Evolutionary conservation across 768 basidiomycete genomes (phyloP), one percentile per base, ranked within the genome.

Genomic region (Auriscalpium microsporum): DNA sequence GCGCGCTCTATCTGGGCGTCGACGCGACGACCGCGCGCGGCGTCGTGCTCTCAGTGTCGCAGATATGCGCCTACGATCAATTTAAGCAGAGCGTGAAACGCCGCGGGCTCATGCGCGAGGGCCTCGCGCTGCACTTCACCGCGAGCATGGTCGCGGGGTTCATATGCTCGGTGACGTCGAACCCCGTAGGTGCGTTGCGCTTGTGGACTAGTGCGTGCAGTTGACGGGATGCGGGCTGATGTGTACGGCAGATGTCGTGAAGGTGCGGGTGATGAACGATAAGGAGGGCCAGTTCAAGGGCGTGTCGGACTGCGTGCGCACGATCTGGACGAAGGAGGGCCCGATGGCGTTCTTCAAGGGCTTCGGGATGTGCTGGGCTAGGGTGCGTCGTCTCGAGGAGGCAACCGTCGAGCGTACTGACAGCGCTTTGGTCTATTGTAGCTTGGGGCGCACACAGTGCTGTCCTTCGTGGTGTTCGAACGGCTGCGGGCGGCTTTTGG

Each of bases 291-390:
- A 65, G 57, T 62, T 59, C 53, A 59, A 59, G 16, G 67, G 68
- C 38, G 65, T 66, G 11, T 21, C 64, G 36, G 66, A 70, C 58
- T 71, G 70, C 49, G 65, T 71, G 17, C 52, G 57, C 57, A 64
- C 53, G 21, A 65, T 72, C 45, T 37, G 70, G 53, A 50, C 52
- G 33, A 54, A 66, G 16, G 71, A 72, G 56, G 70, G 71, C 1
- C 64, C 62, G 10, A 55, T 66, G 50, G 68, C 69, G 6, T 71
- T 72, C 54, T 72, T 60, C 56, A 72, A 72, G 56, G 71, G 71
- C n/a, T 72, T 72, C 52, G 63, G 67, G n/a, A 71, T 72, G 71
- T 72, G 71, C 52, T 72, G 71, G 71, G 70, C 69, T 10, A 56
- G 71, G 47, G 71, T 71, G 52, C 45, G 70, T 64, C 21, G 10